Percentiles rank a stretch among this genome's conserved stretches.
Evolutionary conservation across 116 monocot species (phyloP).

Genomic region (Posidonia oceanica): DNA sequence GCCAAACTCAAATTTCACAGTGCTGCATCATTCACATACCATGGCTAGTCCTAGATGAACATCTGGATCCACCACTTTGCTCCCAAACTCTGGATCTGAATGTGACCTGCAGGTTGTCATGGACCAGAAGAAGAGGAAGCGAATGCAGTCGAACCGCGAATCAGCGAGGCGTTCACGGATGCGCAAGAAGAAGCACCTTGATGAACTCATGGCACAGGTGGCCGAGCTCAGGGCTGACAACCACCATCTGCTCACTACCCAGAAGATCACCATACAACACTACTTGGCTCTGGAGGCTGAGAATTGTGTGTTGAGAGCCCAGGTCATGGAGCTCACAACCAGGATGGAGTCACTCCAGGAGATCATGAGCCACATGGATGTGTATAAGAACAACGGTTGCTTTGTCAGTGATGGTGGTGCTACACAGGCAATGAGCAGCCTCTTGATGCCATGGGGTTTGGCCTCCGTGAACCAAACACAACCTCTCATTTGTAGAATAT

Average conservation of each 20-base stretch:
- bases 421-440: not conserved
- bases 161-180: constrained; percentile 63
- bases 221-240: constrained; percentile 33
- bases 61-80: constrained; percentile 6
- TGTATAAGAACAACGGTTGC: not conserved
- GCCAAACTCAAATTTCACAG: not conserved
- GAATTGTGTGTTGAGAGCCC: constrained; percentile 46
- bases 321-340: constrained; percentile 33
- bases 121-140: constrained; percentile 43
- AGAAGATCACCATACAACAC: constrained; percentile 23
- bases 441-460: constrained; percentile 20
- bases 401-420: not conserved
- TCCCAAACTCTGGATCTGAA: constrained; percentile 7
- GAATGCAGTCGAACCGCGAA: constrained; percentile 74
- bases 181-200: constrained; percentile 67
- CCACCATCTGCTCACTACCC: constrained; percentile 17
- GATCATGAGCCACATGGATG: constrained; percentile 11
- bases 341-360: constrained; percentile 40
- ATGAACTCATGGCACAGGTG: constrained; percentile 40
- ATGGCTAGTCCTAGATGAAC: constrained; percentile 44
- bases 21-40: not conserved
- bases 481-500: not conserved
- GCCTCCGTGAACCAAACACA: constrained; percentile 12
- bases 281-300: constrained; percentile 31
- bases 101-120: constrained; percentile 14